Percentiles rank a stretch among this genome's conserved stretches.
Evolutionary conservation across 2,329 filamentous ascomycete species (phyloP).

Genomic region (Ramularia endophylla): DNA sequence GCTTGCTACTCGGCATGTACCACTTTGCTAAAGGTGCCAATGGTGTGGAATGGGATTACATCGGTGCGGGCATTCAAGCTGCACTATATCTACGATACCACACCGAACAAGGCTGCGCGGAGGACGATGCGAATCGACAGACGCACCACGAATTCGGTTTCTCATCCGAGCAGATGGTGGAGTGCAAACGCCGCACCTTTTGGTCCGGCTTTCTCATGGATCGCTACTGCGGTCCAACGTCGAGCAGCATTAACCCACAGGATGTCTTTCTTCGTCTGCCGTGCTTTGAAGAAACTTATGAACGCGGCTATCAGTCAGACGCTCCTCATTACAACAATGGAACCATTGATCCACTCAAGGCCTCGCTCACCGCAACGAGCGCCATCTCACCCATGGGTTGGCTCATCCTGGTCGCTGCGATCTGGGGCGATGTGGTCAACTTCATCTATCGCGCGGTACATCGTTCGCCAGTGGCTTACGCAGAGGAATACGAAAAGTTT

Average conservation of each 20-base stretch:
- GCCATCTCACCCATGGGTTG: conserved; percentile 51
- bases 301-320: conserved; percentile 51
- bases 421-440: conserved; percentile 61
- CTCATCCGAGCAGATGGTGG: conserved; percentile 44
- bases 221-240: conserved; percentile 50
- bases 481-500: conserved; percentile 45
- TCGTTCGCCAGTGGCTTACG: conserved; percentile 39
- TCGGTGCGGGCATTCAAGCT: conserved; percentile 55
- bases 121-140: conserved; percentile 13
- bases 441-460: conserved; percentile 51
- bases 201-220: conserved; percentile 68
- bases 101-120: conserved; percentile 47
- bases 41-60: conserved; percentile 57
- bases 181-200: conserved; percentile 64
- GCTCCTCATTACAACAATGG: conserved; percentile 57
- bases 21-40: conserved; percentile 57
- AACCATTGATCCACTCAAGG: conserved; percentile 35
- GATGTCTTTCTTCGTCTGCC: conserved; percentile 64
- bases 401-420: conserved; percentile 55
- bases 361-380: conserved; percentile 34
- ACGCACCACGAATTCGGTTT: conserved; percentile 22
- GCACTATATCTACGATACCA: conserved; percentile 53
- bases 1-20: conserved; percentile 62
- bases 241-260: conserved; percentile 54
- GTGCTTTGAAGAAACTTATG: conserved; percentile 55